Evolutionary conservation across 148 eudicot species (phyloP).

Genomic region (Heliamphora exappendiculata): DNA sequence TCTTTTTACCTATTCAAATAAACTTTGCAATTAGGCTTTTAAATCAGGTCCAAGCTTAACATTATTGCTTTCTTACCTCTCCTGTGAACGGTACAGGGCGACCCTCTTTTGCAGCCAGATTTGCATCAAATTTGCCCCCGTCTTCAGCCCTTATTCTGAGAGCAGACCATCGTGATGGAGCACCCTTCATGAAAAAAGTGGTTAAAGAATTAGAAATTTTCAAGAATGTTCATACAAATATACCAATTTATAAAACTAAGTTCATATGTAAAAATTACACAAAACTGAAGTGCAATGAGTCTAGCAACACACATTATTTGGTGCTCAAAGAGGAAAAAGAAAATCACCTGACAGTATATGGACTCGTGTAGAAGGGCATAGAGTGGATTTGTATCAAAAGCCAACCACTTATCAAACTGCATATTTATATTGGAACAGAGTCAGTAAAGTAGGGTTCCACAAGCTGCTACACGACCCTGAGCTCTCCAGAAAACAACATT

Average conservation of each 20-base stretch:
- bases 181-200: conserved; percentile 47
- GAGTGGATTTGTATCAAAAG: conserved; percentile 72
- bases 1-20: not conserved
- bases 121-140: conserved; percentile 66
- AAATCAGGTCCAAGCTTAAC: not conserved
- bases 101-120: conserved; percentile 78
- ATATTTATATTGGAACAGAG: conserved; percentile 18
- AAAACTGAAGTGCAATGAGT: conserved; percentile 1
- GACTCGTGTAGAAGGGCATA: conserved; percentile 83
- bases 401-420: conserved; percentile 77
- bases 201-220: not conserved
- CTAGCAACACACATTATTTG: not conserved
- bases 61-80: conserved; percentile 46
- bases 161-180: conserved; percentile 89
- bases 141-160: conserved; percentile 62
- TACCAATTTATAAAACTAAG: not conserved
- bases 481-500: not conserved
- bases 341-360: conserved; percentile 78
- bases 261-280: conserved; percentile 3
- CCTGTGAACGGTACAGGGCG: conserved; percentile 78
- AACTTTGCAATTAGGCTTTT: not conserved
- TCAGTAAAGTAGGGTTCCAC: conserved; percentile 10
- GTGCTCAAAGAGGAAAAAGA: not conserved
- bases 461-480: not conserved
- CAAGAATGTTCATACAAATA: not conserved